These are phyloP conservation scores for Scheffersomyces segobiensis DNA, from an alignment of 1,139 yeast genomes.

Conservation along the genomic window DNA sequence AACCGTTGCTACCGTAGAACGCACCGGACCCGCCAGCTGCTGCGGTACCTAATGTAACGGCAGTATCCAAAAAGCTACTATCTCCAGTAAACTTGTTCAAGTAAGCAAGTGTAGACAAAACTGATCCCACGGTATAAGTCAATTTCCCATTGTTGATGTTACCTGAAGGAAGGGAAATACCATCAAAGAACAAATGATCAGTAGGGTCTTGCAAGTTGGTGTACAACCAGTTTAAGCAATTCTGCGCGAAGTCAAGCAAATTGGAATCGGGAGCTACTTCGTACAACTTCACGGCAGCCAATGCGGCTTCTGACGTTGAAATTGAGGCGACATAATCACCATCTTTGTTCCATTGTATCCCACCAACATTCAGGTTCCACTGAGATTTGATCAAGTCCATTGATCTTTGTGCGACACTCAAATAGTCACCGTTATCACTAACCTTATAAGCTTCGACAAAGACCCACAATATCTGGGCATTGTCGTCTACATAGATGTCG, in stretches of 20 bases:
- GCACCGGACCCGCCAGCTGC: conserved; percentile 11
- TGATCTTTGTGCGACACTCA: conserved; percentile 7
- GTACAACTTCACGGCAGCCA: conserved; percentile 13
- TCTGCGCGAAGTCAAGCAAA: conserved; percentile 22
- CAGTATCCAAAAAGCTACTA: conserved; percentile 7
- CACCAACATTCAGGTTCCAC: conserved; percentile 11
- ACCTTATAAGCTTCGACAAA: conserved; percentile 9
- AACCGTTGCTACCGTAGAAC: conserved; percentile 11
- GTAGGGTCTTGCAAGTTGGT: conserved; percentile 27
- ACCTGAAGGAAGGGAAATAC: conserved; percentile 18
- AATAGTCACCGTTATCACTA: conserved; percentile 6
- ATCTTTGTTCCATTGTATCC: conserved; percentile 11
- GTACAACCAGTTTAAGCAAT: conserved; percentile 27
- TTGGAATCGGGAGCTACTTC: conserved; percentile 6
- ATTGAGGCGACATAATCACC: conserved; percentile 15
- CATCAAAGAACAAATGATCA: conserved; percentile 34
- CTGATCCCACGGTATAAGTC: conserved; percentile 37
- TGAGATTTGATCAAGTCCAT: conserved; percentile 10
- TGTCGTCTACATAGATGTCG: conserved; percentile 15
- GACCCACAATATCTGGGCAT: conserved; percentile 16
- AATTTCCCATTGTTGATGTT: conserved; percentile 32
- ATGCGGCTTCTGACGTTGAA: conserved; percentile 15
- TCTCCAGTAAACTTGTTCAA: conserved; percentile 9
- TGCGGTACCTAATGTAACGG: conserved; percentile 10
- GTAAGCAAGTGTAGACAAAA: conserved; percentile 33